Conservation (phyloP, 2,329 filamentous ascomycete genomes). For the Dothideomycetes sp. region DNA sequence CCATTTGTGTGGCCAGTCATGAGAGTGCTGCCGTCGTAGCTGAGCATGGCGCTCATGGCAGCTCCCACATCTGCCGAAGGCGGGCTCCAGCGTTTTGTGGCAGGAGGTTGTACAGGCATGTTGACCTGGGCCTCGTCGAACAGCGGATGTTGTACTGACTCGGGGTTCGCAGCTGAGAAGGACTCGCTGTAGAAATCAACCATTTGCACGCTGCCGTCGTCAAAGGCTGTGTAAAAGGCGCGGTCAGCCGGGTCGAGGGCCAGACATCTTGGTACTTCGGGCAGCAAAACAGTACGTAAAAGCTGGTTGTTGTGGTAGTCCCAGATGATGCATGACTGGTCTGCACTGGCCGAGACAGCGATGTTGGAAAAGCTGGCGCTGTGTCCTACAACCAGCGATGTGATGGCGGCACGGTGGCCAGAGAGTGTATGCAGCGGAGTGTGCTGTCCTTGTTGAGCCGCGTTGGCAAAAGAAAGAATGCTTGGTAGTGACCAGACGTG, state of each 20-base stretch:
- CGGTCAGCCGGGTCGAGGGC: conserved; percentile 74
- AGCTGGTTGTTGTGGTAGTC: conserved; percentile 73
- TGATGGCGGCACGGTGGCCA: conserved; percentile 67
- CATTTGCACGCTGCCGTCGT: conserved; percentile 70
- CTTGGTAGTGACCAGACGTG: conserved; percentile 81
- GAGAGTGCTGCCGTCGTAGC: conserved; percentile 71
- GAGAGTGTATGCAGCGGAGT: conserved; percentile 71
- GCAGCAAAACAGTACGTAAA: conserved; percentile 73
- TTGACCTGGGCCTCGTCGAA: conserved; percentile 48
- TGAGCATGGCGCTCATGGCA: conserved; percentile 60
- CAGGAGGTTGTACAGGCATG: conserved; percentile 38
- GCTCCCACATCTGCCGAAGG: conserved; percentile 49
- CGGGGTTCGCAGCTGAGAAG: conserved; percentile 32
- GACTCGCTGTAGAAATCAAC: conserved; percentile 55
- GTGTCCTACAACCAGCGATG: conserved; percentile 52
- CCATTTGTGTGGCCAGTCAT: conserved; percentile 75
- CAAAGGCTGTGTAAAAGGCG: conserved; percentile 70
- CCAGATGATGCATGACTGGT: conserved; percentile 88
- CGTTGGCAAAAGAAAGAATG: conserved; percentile 56
- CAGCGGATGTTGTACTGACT: conserved; percentile 29
- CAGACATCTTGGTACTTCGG: conserved; percentile 61
- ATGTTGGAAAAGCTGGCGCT: conserved; percentile 67
- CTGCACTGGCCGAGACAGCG: conserved; percentile 72
- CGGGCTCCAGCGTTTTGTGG: conserved; percentile 26
- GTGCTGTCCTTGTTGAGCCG: conserved; percentile 43